Evolutionary conservation across 129 eudicot species (phyloP), one percentile per base, ranked within the genome.

Genomic region (Rutidosis leptorrhynchoides): DNA sequence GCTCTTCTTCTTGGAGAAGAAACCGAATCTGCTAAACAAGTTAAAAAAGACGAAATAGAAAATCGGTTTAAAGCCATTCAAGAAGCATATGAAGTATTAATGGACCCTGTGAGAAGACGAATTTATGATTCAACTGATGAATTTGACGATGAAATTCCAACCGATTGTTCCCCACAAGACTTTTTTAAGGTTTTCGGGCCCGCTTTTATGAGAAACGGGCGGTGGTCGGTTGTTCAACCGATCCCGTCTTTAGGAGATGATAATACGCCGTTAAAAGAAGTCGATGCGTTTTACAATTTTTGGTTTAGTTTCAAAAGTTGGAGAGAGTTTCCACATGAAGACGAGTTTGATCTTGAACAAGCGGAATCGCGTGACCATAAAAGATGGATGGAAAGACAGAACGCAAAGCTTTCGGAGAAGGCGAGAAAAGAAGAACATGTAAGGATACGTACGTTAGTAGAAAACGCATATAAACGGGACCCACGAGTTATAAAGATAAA

Each of bases 321-420:
- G 97, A 84, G 97, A 68, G 97, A 90, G 56, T 93, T 93, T 32
- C 95, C 99, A 5, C 86, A 86, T 82, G 95, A 78, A 19, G 99
- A 93, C 48, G 99, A 93, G 67, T 89, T 76, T 84, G 99, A 93
- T 62, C 86, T 93, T 53, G 99, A 93, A 81, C 93, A 86, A 79
- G 96, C 99, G 3, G 99, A 93, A 77, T 93, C 99, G 21, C 96
- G 99, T 68, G 99, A 93, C 26, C 96, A 93, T 57, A 89, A 72
- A 71, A 82, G 99, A 77, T 93, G 99, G 99, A 93, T 93, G 99
- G 99, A 93, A 69, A 84, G 99, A 73, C 99, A 93, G 77, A 93
- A 93, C 43, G 90, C 93, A 9, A 93, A 93, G 74, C 83, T 84
- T 15, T 61, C 90, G 1, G 99, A 93, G 75, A 93, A 89, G 77